Percentiles rank a stretch among this genome's conserved stretches.
Conservation (phyloP, 176 grass and related monocot species). For the Poa pratensis region DNA sequence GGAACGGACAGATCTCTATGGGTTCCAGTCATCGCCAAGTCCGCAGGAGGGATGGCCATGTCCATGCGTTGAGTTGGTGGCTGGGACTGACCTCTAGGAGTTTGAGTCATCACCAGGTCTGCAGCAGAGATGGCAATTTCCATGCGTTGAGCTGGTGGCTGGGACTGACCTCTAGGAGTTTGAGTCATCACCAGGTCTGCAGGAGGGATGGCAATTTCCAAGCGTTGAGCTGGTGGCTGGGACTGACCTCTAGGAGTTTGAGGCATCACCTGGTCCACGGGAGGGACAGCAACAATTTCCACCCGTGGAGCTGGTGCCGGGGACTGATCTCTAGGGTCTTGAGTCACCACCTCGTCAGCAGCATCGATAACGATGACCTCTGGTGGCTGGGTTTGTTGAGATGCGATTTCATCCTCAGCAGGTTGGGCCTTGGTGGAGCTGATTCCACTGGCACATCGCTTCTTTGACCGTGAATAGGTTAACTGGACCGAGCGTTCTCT, state of each 20-base stretch:
- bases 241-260: neutral
- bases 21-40: neutral
- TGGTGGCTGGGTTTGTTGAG: neutral
- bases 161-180: neutral
- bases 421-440: constrained; percentile 17
- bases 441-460: neutral
- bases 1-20: neutral
- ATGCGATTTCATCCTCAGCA: neutral
- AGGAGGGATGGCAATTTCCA: neutral
- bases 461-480: constrained; percentile 48
- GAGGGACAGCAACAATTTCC: neutral
- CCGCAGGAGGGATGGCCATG: neutral
- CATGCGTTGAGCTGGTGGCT: constrained; percentile 19
- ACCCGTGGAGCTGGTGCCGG: constrained; percentile 21
- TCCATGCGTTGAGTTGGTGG: constrained; percentile 16
- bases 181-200: neutral
- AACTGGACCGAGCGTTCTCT: constrained; percentile 11
- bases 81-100: neutral
- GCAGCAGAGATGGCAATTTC: neutral
- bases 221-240: constrained; percentile 13
- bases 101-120: neutral
- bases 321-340: neutral
- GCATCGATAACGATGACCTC: neutral
- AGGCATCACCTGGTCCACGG: neutral
- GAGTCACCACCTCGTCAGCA: neutral